Conservation (phyloP, 1,284 basidiomycete genomes). For the Cryptococcus amylolentus region DNA sequence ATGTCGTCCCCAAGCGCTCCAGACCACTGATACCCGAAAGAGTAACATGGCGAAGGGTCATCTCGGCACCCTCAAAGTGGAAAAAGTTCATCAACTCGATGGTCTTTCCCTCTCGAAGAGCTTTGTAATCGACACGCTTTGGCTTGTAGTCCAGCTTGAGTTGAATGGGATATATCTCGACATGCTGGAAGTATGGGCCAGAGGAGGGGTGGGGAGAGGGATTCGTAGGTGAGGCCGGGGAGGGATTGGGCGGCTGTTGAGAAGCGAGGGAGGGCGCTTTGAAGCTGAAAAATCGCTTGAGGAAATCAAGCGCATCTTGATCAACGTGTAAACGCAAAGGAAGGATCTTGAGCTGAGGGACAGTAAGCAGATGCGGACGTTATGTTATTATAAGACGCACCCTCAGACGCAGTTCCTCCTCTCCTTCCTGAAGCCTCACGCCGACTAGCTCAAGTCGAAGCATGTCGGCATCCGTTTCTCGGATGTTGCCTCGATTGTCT, state of each 20-base stretch:
- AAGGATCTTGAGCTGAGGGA: conserved; percentile 70
- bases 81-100: conserved; percentile 99
- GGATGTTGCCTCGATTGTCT: conserved; percentile 75
- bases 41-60: conserved; percentile 91
- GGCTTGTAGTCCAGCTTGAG: conserved; percentile 98
- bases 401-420: conserved; percentile 75
- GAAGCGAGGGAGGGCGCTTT: conserved; percentile 57
- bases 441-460: conserved; percentile 74
- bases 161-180: conserved; percentile 60
- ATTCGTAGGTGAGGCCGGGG: conserved; percentile 35
- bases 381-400: conserved; percentile 53
- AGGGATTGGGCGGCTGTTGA: conserved; percentile 20
- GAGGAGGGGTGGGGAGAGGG: conserved; percentile 37
- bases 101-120: conserved; percentile 83
- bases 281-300: conserved; percentile 95
- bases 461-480: conserved; percentile 90
- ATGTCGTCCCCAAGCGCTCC: conserved; percentile 77
- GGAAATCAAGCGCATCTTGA: conserved; percentile 95
- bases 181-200: conserved; percentile 50
- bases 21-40: conserved; percentile 85
- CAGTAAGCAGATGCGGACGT: neutral
- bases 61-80: conserved; percentile 98
- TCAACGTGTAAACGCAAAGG: conserved; percentile 92
- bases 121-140: conserved; percentile 89
- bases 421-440: conserved; percentile 63